Evolutionary conservation across 495 filamentous ascomycete genomes (phyloP).

Genomic region (Evansstolkia leycettana): DNA sequence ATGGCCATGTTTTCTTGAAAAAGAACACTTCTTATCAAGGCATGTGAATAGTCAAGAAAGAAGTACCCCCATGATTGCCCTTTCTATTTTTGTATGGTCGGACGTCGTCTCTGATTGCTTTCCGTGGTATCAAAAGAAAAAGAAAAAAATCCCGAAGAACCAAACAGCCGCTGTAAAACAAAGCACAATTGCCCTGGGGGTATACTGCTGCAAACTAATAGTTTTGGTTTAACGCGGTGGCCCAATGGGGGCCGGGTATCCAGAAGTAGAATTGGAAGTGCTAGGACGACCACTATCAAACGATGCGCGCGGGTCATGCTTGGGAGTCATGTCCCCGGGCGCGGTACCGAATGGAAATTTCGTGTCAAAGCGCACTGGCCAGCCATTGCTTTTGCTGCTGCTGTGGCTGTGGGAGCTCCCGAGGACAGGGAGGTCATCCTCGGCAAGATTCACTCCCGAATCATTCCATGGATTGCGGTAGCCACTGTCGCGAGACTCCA

Average conservation of each 20-base stretch:
- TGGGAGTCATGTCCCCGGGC: constrained; percentile 70
- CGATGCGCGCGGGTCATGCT: constrained; percentile 67
- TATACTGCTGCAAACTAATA: constrained; percentile 50
- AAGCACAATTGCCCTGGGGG: constrained; percentile 33
- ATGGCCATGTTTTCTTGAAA: too few species aligned
- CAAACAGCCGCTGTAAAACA: constrained; percentile 12
- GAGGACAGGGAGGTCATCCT: constrained; percentile 64
- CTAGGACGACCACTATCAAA: constrained; percentile 84
- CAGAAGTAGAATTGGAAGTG: constrained; percentile 89
- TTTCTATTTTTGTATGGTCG: neutral
- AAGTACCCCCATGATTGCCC: neutral
- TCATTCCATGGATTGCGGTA: constrained; percentile 97
- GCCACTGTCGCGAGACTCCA: constrained; percentile 83
- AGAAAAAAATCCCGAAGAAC: constrained; percentile 5
- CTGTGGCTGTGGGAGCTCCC: constrained; percentile 43
- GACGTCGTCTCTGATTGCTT: neutral
- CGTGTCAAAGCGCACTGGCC: constrained; percentile 48
- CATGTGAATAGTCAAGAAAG: too few species aligned
- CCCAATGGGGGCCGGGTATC: constrained; percentile 84
- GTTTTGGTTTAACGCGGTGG: constrained; percentile 61
- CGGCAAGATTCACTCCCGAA: constrained; percentile 81
- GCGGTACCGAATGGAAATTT: constrained; percentile 57
- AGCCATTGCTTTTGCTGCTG: constrained; percentile 47
- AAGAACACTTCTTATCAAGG: too few species aligned
- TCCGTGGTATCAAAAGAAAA: neutral